Percentiles rank a stretch among this genome's conserved stretches.
These are phyloP conservation scores for Jimgerdemannia lactiflua DNA, from an alignment of 192 early-diverging fungal genomes.

Conservation along the genomic window DNA sequence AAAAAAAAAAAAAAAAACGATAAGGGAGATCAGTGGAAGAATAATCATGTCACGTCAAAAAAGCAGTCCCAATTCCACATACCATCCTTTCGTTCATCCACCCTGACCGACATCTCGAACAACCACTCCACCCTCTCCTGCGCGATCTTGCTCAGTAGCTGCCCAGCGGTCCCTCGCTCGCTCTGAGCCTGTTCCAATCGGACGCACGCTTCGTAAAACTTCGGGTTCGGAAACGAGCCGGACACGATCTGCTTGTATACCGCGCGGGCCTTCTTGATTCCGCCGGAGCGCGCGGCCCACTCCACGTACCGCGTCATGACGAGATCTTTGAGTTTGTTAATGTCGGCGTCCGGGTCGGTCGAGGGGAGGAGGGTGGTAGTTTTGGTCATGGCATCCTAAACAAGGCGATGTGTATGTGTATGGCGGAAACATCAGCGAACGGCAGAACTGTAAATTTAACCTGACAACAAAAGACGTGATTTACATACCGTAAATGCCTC, in stretches of 20 bases:
- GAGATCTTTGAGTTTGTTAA: constrained; percentile 44
- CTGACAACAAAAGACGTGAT: constrained; percentile 22
- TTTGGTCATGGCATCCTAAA: constrained; percentile 40
- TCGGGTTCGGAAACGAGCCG: constrained; percentile 55
- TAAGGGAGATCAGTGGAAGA: not conserved
- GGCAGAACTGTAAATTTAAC: constrained; percentile 27
- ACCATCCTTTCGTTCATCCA: constrained; percentile 47
- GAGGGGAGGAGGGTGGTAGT: constrained; percentile 48
- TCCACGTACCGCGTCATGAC: constrained; percentile 53
- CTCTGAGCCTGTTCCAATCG: constrained; percentile 46
- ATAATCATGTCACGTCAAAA: not conserved
- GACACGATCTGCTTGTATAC: constrained; percentile 47
- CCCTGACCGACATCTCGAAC: constrained; percentile 41
- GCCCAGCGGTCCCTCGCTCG: not conserved
- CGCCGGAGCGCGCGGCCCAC: constrained; percentile 46
- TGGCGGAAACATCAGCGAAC: not conserved
- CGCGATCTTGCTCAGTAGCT: constrained; percentile 12
- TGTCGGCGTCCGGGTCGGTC: constrained; percentile 41
- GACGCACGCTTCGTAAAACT: constrained; percentile 61
- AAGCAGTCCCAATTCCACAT: not conserved
- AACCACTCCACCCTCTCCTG: constrained; percentile 18
- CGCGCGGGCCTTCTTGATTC: constrained; percentile 44
- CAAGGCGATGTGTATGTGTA: constrained; percentile 1
- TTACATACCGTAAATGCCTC: constrained; percentile 36
- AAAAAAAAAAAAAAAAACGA: not conserved